Evolutionary conservation across 495 filamentous ascomycete species (phyloP).

Genomic region (Penicillium riverlandense): DNA sequence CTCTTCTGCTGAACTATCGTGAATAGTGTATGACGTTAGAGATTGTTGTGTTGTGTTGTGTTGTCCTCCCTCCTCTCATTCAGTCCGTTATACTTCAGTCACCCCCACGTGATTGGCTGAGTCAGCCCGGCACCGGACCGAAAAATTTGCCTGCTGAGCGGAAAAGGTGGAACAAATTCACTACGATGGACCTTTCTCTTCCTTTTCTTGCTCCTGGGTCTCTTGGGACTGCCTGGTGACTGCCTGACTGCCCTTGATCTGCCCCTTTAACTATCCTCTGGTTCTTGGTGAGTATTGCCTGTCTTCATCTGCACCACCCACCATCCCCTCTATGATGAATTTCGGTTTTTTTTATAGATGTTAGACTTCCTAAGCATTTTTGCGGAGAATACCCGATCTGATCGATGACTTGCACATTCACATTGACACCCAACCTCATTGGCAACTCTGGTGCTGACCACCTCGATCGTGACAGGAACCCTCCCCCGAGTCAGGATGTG

Average conservation of each 20-base stretch:
- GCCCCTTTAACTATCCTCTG: neutral
- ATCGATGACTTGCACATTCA: constrained; percentile 3
- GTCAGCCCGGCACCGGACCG: too few species aligned
- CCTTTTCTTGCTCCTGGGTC: constrained; percentile 1
- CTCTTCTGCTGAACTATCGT: too few species aligned
- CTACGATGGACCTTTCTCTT: constrained; percentile 2
- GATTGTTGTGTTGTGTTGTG: too few species aligned
- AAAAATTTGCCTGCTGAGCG: too few species aligned
- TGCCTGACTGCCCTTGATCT: too few species aligned
- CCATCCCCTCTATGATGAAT: constrained; percentile 34
- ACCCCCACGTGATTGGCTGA: too few species aligned
- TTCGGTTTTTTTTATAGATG: constrained; percentile 42
- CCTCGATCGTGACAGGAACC: constrained; percentile 7
- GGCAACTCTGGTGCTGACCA: constrained; percentile 8
- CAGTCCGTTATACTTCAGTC: too few species aligned
- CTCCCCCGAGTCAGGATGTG: constrained; percentile 54
- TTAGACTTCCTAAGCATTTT: constrained; percentile 42
- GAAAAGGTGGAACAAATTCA: neutral
- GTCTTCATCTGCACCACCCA: neutral
- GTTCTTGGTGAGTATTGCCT: constrained; percentile 12
- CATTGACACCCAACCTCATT: constrained; percentile 3
- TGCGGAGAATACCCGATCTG: constrained; percentile 40
- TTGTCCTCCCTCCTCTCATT: too few species aligned
- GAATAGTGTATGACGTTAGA: too few species aligned
- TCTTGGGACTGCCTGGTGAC: neutral